These are phyloP conservation scores for Penicillium sumatraense DNA, from an alignment of 2,329 filamentous ascomycete species.

Conservation along the genomic window DNA sequence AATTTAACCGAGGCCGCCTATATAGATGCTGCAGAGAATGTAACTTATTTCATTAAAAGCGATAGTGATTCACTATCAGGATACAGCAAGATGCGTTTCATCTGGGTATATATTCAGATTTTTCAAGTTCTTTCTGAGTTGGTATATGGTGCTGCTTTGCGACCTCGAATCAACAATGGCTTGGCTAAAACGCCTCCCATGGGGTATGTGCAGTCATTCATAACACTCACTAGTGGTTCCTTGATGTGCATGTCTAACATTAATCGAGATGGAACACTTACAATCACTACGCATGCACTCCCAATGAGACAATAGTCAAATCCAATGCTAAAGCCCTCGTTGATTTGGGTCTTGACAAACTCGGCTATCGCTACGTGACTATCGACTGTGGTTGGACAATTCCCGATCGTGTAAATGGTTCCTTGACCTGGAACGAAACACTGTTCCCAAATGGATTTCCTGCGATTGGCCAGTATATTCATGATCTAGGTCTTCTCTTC, in stretches of 20 bases:
- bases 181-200: constrained; percentile 34
- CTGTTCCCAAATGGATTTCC: constrained; percentile 50
- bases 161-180: constrained; percentile 23
- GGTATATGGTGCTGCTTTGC: constrained; percentile 1
- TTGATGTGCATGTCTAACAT: neutral
- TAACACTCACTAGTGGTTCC: too few relatives aligned
- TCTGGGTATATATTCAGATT: neutral
- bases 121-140: constrained; percentile 3
- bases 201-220: constrained; percentile 26
- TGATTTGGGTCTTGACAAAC: constrained; percentile 54
- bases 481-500: constrained; percentile 46
- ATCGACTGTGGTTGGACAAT: constrained; percentile 64
- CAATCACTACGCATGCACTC: constrained; percentile 59
- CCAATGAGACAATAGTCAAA: constrained; percentile 55
- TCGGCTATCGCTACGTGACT: constrained; percentile 62
- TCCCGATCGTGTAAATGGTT: constrained; percentile 41
- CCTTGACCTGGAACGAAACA: constrained; percentile 48
- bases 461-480: constrained; percentile 45
- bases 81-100: neutral
- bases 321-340: constrained; percentile 60
- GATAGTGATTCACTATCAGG: too few relatives aligned
- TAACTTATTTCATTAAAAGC: too few relatives aligned
- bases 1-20: neutral
- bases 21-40: neutral
- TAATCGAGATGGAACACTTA: constrained; percentile 64